phyloP scores from a whole-genome alignment of 2,329 filamentous ascomycete species.

The Fusarium longipes region DNA sequence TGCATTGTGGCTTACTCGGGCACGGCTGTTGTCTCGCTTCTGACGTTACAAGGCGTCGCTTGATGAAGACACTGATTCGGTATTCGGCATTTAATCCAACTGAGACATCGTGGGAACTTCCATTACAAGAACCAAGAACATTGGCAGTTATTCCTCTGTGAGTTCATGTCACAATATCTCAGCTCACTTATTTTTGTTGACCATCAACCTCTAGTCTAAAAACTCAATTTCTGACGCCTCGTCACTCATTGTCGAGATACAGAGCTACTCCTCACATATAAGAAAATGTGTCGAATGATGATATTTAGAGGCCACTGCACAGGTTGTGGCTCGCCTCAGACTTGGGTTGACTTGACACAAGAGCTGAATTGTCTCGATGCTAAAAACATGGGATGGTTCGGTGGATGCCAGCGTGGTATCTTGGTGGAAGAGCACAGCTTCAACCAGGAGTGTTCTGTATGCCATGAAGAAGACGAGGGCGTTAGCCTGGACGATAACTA shows the following conservation, averaged over 20 bases:
- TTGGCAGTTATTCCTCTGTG: not conserved
- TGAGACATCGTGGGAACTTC: slow-evolving; percentile 18
- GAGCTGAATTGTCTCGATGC: slow-evolving; percentile 61
- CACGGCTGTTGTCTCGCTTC: slow-evolving; percentile 1
- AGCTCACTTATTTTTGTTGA: slow-evolving; percentile 1
- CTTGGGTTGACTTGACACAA: slow-evolving; percentile 59
- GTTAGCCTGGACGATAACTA: slow-evolving; percentile 54
- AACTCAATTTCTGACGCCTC: not conserved
- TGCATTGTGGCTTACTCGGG: slow-evolving; percentile 26
- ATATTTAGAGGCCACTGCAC: slow-evolving; percentile 59
- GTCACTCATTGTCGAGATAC: slow-evolving; percentile 2
- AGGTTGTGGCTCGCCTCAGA: slow-evolving; percentile 54
- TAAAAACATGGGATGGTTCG: slow-evolving; percentile 61
- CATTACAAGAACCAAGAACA: not conserved
- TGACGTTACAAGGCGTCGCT: slow-evolving; percentile 26
- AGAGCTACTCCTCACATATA: not conserved
- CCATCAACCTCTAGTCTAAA: not conserved
- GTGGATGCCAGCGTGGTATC: slow-evolving; percentile 56
- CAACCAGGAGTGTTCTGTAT: slow-evolving; percentile 61
- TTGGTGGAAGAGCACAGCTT: slow-evolving; percentile 58
- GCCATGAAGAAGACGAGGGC: slow-evolving; percentile 56
- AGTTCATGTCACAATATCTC: not conserved
- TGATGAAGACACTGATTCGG: slow-evolving; percentile 21
- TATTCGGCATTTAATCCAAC: slow-evolving; percentile 9
- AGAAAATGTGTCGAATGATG: slow-evolving; percentile 60